These are phyloP conservation scores for Lactarius evosmus DNA, from an alignment of 768 basidiomycete species.

Conservation along the genomic window DNA sequence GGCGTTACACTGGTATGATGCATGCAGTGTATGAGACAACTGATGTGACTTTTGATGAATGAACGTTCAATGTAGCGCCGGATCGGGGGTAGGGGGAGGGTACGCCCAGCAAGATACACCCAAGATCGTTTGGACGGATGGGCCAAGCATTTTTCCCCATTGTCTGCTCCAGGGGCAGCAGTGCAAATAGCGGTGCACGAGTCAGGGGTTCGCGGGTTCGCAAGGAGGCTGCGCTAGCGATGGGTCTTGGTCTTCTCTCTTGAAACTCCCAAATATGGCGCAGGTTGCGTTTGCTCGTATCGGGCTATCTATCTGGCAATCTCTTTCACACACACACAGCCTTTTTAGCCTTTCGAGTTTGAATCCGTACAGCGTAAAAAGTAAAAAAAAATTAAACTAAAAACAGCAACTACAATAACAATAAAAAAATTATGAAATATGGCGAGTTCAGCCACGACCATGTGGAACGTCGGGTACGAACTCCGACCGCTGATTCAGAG, in stretches of 20 bases:
- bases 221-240: not conserved
- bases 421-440: not conserved
- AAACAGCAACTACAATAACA: too few species aligned
- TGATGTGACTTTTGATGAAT: constrained; percentile 12
- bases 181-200: constrained; percentile 3
- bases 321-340: not conserved
- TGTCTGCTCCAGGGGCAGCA: not conserved
- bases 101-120: not conserved
- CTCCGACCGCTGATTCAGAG: constrained; percentile 1
- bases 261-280: not conserved
- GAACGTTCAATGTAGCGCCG: not conserved
- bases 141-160: not conserved
- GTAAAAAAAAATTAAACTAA: too few species aligned
- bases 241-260: not conserved
- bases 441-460: too few species aligned
- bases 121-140: not conserved
- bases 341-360: not conserved
- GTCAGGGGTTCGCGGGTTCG: not conserved
- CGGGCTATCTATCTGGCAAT: not conserved
- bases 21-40: constrained; percentile 18
- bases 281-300: not conserved
- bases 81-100: not conserved
- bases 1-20: not conserved
- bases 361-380: not conserved
- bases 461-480: not conserved